A percentile compares a stretch with the other conserved stretches of the same genome.
Evolutionary conservation across 1,284 basidiomycete genomes (phyloP).

Genomic region (Irpex rosettiformis): DNA sequence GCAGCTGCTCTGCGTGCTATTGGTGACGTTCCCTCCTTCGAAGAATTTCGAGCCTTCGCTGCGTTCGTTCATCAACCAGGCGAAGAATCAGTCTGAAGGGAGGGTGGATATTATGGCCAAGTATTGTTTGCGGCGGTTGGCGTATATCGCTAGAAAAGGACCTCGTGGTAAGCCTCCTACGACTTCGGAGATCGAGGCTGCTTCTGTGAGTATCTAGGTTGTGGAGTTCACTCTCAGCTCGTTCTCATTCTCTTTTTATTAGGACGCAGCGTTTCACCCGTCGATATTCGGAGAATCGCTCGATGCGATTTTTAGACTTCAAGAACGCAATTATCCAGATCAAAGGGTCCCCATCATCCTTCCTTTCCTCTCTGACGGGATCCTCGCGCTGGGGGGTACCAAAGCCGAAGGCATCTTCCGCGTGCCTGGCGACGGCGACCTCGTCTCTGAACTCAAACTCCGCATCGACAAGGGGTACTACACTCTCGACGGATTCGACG

Average conservation of each 20-base stretch:
- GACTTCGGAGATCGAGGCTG: slow-evolving; percentile 82
- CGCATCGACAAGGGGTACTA: slow-evolving; percentile 90
- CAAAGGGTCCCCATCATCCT: slow-evolving; percentile 87
- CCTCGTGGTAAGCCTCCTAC: slow-evolving; percentile 81
- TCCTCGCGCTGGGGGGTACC: slow-evolving; percentile 82
- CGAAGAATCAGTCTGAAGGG: slow-evolving; percentile 53
- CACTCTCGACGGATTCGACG: slow-evolving; percentile 81
- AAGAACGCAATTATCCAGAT: slow-evolving; percentile 79
- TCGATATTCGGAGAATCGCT: slow-evolving; percentile 90
- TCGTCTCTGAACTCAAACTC: slow-evolving; percentile 80
- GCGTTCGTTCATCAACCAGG: slow-evolving; percentile 59
- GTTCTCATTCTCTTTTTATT: slow-evolving; percentile 5
- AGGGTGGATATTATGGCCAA: slow-evolving; percentile 87
- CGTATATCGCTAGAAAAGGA: slow-evolving; percentile 73
- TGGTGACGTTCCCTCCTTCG: slow-evolving; percentile 86
- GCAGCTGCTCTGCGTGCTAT: slow-evolving; percentile 85
- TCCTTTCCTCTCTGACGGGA: slow-evolving; percentile 87
- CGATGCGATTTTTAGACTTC: slow-evolving; percentile 77
- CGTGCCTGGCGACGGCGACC: slow-evolving; percentile 83
- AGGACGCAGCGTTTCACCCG: slow-evolving; percentile 91
- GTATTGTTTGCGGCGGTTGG: slow-evolving; percentile 74
- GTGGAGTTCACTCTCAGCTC: neutral
- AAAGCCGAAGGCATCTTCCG: slow-evolving; percentile 89
- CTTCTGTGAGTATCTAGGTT: slow-evolving; percentile 61
- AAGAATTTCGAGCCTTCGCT: slow-evolving; percentile 87